These are phyloP conservation scores for Tricholoma saponaceum DNA, from an alignment of 768 basidiomycete species.

Conservation along the genomic window DNA sequence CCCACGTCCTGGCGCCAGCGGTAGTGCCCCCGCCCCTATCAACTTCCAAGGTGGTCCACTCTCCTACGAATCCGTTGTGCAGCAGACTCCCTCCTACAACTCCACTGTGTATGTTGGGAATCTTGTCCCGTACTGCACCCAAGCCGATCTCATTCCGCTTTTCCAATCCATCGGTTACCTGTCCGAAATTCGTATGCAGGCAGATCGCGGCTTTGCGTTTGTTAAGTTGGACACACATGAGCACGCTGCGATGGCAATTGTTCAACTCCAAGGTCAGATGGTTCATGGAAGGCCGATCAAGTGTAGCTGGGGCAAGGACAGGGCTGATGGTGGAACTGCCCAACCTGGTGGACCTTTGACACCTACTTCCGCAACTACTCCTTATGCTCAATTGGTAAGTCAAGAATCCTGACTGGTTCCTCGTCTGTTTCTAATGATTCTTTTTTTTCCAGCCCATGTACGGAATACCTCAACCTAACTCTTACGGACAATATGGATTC, in stretches of 20 bases:
- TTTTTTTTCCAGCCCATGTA: constrained; percentile 67
- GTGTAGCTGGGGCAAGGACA: constrained; percentile 98
- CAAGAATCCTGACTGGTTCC: not conserved
- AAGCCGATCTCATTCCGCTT: constrained; percentile 94
- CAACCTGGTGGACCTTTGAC: constrained; percentile 50
- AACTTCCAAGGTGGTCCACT: constrained; percentile 88
- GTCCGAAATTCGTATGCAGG: constrained; percentile 98
- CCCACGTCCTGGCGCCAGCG: constrained; percentile 41
- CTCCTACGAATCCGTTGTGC: constrained; percentile 89
- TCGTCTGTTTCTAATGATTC: constrained; percentile 3
- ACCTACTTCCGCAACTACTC: constrained; percentile 55
- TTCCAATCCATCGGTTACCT: constrained; percentile 99
- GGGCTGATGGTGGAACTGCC: constrained; percentile 65
- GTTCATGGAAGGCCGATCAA: constrained; percentile 97
- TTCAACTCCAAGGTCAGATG: constrained; percentile 94
- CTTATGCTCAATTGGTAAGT: constrained; percentile 80
- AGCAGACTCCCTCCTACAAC: constrained; percentile 92
- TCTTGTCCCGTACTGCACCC: constrained; percentile 94
- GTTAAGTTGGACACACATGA: constrained; percentile 99
- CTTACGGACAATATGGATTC: constrained; percentile 79
- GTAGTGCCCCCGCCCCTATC: constrained; percentile 81
- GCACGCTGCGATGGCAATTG: constrained; percentile 97
- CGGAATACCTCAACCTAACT: constrained; percentile 79
- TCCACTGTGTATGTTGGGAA: constrained; percentile 98
- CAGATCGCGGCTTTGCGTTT: constrained; percentile 98